Evolutionary conservation across 805 yeast species (phyloP), one percentile per base, ranked within the genome.

Genomic region (Nakazawaea ambrosiae): DNA sequence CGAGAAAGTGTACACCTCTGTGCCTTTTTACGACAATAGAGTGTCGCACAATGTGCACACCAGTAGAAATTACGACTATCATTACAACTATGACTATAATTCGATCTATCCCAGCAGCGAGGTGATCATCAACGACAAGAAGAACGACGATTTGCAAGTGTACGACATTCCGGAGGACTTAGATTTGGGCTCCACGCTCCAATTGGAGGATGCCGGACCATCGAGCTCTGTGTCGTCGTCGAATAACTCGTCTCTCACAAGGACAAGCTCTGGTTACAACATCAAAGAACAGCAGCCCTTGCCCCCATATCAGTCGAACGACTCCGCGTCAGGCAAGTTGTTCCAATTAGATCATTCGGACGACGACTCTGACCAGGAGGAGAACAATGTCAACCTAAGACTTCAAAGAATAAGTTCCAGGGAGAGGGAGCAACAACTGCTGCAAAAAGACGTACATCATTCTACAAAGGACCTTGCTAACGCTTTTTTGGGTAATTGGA

Each of bases 1-100:
- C 8, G 63, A 56, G 27, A 61, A 51, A 27, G 49, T 49, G 46
- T 51, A 35, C 25, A 48, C 48, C n/a, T 43, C 47, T 25, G 26
- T 33, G 7, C 35, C 34, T 10, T 33, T 27, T 54, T 46, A 66
- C 58, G 51, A 54, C 31, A 67, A 79, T 52, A 73, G 79, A 1
- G 70, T 80, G 34, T 78, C 87, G 2, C 92, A 83, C 58, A 80
- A 82, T 51, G 79, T 81, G 26, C 74, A 73, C 47, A 78, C 84
- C 26, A 72, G 70, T 49, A 69, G 88, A 59, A 89, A 89, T 12
- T 81, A 78, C 50, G 87, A 82, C 52, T 81, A 79, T 58, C 74
- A 75, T 58, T 83, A 83, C 54, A 39, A 39, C 20, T 39, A 39
- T 18, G 90, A 84, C 56, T 84, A 84, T 57, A 84, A 84, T 53